These are phyloP conservation scores for Pseudonitzschia multistriata DNA, from an alignment of 108 stramenopile genomes.

Conservation along the genomic window DNA sequence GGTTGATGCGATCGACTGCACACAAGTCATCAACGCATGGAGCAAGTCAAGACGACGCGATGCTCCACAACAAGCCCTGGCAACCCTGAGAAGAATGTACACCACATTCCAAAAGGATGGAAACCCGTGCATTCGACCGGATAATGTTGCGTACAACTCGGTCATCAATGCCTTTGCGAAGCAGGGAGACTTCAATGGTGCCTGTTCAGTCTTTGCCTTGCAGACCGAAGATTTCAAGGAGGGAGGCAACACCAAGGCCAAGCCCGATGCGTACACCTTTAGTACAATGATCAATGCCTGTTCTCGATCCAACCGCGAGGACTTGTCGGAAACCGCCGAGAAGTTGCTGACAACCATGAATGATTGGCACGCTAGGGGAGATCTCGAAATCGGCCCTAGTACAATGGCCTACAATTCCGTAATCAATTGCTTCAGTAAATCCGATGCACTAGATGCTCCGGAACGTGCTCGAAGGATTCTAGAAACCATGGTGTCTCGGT, in stretches of 20 bases:
- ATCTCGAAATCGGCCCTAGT: not conserved
- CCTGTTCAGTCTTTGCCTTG: not conserved
- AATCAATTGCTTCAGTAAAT: slow-evolving; percentile 6
- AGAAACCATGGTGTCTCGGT: not conserved
- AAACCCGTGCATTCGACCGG: slow-evolving; percentile 33
- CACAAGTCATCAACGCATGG: slow-evolving; percentile 54
- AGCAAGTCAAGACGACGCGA: slow-evolving; percentile 54
- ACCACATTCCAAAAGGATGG: not conserved
- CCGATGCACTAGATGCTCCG: not conserved
- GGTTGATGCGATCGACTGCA: not conserved
- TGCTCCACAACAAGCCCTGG: slow-evolving; percentile 55
- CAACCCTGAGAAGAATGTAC: slow-evolving; percentile 49
- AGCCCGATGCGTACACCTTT: not conserved
- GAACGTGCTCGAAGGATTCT: not conserved
- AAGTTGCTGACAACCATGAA: slow-evolving; percentile 2
- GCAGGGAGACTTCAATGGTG: slow-evolving; percentile 14
- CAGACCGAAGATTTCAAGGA: slow-evolving; percentile 2
- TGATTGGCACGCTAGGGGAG: not conserved
- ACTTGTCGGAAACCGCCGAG: not conserved
- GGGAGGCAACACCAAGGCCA: not conserved
- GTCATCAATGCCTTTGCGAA: slow-evolving; percentile 72
- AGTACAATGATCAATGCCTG: slow-evolving; percentile 4
- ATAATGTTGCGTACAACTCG: slow-evolving; percentile 61
- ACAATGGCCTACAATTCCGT: not conserved
- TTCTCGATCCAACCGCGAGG: slow-evolving; percentile 3